A percentile compares a stretch with the other conserved stretches of the same genome.
These are phyloP conservation scores for Ophiostoma montium DNA, from an alignment of 2,329 filamentous ascomycete species.

Conservation along the genomic window DNA sequence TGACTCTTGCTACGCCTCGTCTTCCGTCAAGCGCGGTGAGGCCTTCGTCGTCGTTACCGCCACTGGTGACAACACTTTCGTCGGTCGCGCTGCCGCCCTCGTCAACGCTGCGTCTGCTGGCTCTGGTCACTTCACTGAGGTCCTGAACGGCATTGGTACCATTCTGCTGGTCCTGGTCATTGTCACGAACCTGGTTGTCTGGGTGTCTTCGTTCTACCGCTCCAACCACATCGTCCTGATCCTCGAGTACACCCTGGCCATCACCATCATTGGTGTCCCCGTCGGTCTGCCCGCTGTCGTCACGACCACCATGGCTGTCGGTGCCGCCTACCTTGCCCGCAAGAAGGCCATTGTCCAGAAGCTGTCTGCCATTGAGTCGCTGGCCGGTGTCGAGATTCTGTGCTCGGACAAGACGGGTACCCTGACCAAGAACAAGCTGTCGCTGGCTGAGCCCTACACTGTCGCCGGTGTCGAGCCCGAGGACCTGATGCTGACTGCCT, in stretches of 20 bases:
- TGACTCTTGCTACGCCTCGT: constrained; percentile 73
- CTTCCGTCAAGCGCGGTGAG: constrained; percentile 80
- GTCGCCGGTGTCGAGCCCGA: constrained; percentile 70
- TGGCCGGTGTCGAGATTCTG: constrained; percentile 85
- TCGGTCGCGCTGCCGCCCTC: constrained; percentile 75
- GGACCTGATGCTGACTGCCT: constrained; percentile 79
- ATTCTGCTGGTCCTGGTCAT: constrained; percentile 69
- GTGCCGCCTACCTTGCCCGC: constrained; percentile 80
- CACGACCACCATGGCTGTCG: constrained; percentile 89
- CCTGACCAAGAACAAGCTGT: constrained; percentile 87
- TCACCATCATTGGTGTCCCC: constrained; percentile 83
- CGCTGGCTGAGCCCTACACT: constrained; percentile 70
- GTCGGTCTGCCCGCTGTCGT: constrained; percentile 89
- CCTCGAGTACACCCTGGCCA: constrained; percentile 71
- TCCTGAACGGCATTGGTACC: constrained; percentile 75
- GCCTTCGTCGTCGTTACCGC: constrained; percentile 69
- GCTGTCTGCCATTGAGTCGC: constrained; percentile 79
- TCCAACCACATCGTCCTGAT: constrained; percentile 69
- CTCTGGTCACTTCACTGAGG: constrained; percentile 79
- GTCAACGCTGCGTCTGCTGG: constrained; percentile 63
- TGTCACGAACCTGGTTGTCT: constrained; percentile 67
- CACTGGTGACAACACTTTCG: constrained; percentile 81
- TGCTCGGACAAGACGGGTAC: constrained; percentile 94
- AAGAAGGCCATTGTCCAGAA: constrained; percentile 91
- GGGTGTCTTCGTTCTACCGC: constrained; percentile 78